phyloP scores from a whole-genome alignment of 768 basidiomycete genomes.

The Wakefieldia striispora region DNA sequence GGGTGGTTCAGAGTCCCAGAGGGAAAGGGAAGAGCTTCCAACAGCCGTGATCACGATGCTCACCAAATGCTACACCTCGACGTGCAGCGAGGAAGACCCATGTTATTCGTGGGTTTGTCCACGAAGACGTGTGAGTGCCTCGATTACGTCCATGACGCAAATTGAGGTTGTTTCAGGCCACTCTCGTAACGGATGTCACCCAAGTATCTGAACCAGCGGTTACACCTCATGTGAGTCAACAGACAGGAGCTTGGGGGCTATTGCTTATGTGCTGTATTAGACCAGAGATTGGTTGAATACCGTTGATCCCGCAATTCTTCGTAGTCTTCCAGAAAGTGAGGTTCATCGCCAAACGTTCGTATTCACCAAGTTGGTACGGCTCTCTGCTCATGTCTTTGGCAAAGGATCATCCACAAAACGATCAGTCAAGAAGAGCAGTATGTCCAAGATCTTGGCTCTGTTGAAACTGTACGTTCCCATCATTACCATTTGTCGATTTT shows the following conservation, averaged over 20 bases:
- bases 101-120: slow-evolving; percentile 88
- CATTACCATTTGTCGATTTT: slow-evolving; percentile 34
- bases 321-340: slow-evolving; percentile 69
- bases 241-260: slow-evolving; percentile 22
- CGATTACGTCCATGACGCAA: neutral
- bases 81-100: slow-evolving; percentile 73
- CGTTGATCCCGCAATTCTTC: slow-evolving; percentile 48
- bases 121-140: slow-evolving; percentile 48
- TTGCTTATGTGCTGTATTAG: slow-evolving; percentile 19
- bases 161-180: slow-evolving; percentile 23
- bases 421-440: slow-evolving; percentile 90
- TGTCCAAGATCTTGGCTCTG: slow-evolving; percentile 78
- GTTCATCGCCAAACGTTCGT: slow-evolving; percentile 73
- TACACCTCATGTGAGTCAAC: slow-evolving; percentile 29
- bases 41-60: slow-evolving; percentile 89
- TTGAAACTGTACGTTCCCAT: slow-evolving; percentile 57
- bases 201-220: slow-evolving; percentile 27
- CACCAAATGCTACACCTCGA: slow-evolving; percentile 87
- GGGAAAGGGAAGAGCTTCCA: slow-evolving; percentile 71
- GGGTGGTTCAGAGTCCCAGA: slow-evolving; percentile 55
- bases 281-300: slow-evolving; percentile 51
- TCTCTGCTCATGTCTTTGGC: neutral
- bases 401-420: slow-evolving; percentile 77
- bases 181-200: slow-evolving; percentile 21
- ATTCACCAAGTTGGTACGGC: neutral